Base-by-base conservation (phyloP, 2,329 filamentous ascomycete species). In the Aspergillus texensis region DNA sequence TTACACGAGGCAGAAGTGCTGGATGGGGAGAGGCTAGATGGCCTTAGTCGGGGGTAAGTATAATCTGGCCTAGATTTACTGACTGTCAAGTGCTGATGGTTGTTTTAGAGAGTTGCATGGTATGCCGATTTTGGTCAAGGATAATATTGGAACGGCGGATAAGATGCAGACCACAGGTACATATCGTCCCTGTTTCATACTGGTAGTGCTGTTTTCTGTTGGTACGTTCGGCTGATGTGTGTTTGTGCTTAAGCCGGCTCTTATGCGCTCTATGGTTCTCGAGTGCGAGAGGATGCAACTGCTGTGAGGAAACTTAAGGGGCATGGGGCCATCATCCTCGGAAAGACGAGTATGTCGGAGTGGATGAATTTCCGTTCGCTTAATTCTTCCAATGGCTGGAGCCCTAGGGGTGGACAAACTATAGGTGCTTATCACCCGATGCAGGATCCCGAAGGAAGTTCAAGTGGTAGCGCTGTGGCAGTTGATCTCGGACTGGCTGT, bases 41-140 rank as follows among this genome's bases (percentile, higher is more conserved):
- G 84, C 0, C 82, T 73, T 9, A 64, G 79, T 21, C 72, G 82
- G 57, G 82, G 85, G 79, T 82, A 67, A 45, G 64, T 65, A 55
- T 34, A 30, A 41, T n/a, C 19, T 26, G 19, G 12, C 14, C n/a
- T 10, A 56, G 41, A 16, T 9, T 12, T 36, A 6, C 10, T 54
- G 30, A 34, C 19, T 54, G 19, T 12, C 2, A 34, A 11, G 11
- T 34, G 21, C 52, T 54, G 19, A 36, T 24, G 14, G 1, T 24
- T n/a, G n/a, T 1, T 12, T 21, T 57, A 81, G 83, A 0, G 86
- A 86, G 2, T 78, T 90, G 0, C 87, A 91, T 71, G 88, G 89
- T 6, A 82, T 91, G 4, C 89, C 88, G 0, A 84, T 91, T 28
- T 75, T 90, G 6, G 80, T 91, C 76, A 91, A 91, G 74, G 85